Percentiles rank a stretch among this genome's conserved stretches.
These are phyloP conservation scores for Fraxinus ornus DNA, from an alignment of 305 asterid genomes.

Conservation along the genomic window DNA sequence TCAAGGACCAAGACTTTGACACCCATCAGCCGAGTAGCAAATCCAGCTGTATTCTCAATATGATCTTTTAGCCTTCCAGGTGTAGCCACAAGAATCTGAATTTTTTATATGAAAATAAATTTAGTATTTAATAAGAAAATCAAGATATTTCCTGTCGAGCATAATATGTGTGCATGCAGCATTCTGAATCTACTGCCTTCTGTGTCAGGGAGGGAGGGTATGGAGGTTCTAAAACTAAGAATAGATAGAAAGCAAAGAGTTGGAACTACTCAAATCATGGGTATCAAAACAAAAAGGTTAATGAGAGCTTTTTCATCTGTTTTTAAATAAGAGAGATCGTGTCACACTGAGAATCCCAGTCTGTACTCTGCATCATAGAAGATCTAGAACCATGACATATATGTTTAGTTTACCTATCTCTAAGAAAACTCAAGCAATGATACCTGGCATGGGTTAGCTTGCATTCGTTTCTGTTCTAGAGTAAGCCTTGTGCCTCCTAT, in stretches of 20 bases:
- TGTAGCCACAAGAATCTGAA: constrained; percentile 93
- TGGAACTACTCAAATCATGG: background rate
- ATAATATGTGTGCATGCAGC: background rate
- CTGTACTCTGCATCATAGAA: background rate
- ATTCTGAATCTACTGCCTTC: background rate
- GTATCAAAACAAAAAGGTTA: background rate
- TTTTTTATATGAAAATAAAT: constrained; percentile 6
- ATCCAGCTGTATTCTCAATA: constrained; percentile 86
- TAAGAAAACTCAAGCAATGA: background rate
- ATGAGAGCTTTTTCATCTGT: background rate
- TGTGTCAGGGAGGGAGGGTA: background rate
- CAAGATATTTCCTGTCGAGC: background rate
- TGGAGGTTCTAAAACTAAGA: background rate
- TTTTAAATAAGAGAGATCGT: background rate
- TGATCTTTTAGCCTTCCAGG: constrained; percentile 98
- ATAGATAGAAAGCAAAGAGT: constrained; percentile 1
- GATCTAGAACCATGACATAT: constrained; percentile 3
- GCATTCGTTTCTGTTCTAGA: constrained; percentile 85
- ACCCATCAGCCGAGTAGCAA: constrained; percentile 89
- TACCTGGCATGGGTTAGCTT: constrained; percentile 96
- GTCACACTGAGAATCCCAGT: background rate
- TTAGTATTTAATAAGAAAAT: background rate
- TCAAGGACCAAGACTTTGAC: constrained; percentile 88
- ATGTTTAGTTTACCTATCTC: background rate
- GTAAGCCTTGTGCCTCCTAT: constrained; percentile 94